Evolutionary conservation across 2,329 filamentous ascomycete genomes (phyloP).

Genomic region (Xylaria polymorpha): DNA sequence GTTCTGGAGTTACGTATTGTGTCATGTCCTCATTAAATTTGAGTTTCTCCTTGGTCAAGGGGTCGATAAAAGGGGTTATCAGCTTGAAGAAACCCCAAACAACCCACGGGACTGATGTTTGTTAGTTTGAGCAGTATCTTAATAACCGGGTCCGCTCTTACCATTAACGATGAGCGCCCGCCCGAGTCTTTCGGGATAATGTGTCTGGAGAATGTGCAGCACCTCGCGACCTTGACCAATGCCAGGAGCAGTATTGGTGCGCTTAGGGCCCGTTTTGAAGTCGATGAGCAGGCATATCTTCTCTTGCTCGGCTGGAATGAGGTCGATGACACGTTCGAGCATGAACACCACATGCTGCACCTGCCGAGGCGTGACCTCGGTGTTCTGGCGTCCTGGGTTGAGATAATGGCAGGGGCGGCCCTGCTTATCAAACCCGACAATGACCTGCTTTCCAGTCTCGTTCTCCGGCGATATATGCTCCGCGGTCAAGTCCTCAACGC

Average conservation of each 20-base stretch:
- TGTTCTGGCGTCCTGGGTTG: conserved; percentile 91
- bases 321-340: conserved; percentile 88
- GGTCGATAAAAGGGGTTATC: conserved; percentile 96
- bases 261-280: conserved; percentile 82
- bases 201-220: conserved; percentile 90
- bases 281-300: conserved; percentile 89
- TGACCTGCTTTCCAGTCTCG: conserved; percentile 94
- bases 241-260: conserved; percentile 75
- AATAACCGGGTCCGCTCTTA: conserved; percentile 55
- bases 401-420: conserved; percentile 92
- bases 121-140: conserved; percentile 29
- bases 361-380: conserved; percentile 84
- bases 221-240: conserved; percentile 83
- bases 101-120: conserved; percentile 80
- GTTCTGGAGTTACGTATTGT: conserved; percentile 81
- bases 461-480: conserved; percentile 95
- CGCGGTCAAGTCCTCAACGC: conserved; percentile 79
- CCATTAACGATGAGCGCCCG: conserved; percentile 89
- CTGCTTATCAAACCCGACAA: conserved; percentile 87
- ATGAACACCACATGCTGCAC: conserved; percentile 96
- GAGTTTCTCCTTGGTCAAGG: conserved; percentile 91
- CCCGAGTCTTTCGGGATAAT: conserved; percentile 93
- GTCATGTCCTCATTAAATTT: conserved; percentile 96
- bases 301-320: conserved; percentile 89
- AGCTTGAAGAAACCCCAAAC: conserved; percentile 96